A percentile compares a stretch with the other conserved stretches of the same genome.
Evolutionary conservation across 2,329 filamentous ascomycete species (phyloP).

Genomic region (Penicillium nordicum): DNA sequence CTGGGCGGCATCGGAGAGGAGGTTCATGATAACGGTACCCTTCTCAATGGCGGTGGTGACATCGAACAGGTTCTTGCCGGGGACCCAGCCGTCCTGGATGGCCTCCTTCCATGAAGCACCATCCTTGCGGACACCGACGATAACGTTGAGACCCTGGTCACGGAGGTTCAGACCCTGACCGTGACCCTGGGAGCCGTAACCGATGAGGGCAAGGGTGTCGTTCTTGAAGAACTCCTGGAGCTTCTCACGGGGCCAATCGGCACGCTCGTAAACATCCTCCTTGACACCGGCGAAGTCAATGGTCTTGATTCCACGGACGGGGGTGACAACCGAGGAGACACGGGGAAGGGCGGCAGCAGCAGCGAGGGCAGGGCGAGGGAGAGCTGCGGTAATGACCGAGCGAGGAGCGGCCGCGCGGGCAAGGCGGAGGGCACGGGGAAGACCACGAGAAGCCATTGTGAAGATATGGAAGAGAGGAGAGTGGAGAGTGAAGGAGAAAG

Average conservation of each 20-base stretch:
- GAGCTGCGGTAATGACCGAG: slow-evolving; percentile 58
- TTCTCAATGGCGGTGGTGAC: slow-evolving; percentile 92
- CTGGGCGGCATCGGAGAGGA: slow-evolving; percentile 96
- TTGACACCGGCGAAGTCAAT: slow-evolving; percentile 96
- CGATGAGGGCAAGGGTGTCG: slow-evolving; percentile 97
- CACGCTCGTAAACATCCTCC: slow-evolving; percentile 96
- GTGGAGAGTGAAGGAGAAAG: slow-evolving; percentile 11
- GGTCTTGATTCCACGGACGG: slow-evolving; percentile 83
- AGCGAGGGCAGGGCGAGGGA: slow-evolving; percentile 50
- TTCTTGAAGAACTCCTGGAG: slow-evolving; percentile 99
- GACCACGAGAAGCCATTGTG: slow-evolving; percentile 49
- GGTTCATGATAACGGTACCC: slow-evolving; percentile 98
- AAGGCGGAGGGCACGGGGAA: slow-evolving; percentile 58
- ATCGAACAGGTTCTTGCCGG: slow-evolving; percentile 98
- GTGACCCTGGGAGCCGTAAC: slow-evolving; percentile 97
- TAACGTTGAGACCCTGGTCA: slow-evolving; percentile 99
- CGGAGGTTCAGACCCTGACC: slow-evolving; percentile 99
- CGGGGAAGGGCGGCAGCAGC: slow-evolving; percentile 40
- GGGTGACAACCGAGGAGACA: slow-evolving; percentile 43
- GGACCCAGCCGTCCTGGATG: slow-evolving; percentile 93
- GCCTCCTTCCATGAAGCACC: slow-evolving; percentile 98
- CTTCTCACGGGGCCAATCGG: slow-evolving; percentile 98
- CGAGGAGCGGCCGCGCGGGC: slow-evolving; percentile 55
- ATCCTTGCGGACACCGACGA: slow-evolving; percentile 97
- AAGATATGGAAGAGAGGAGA: slow-evolving; percentile 16